A percentile compares a stretch with the other conserved stretches of the same genome.
phyloP scores from a whole-genome alignment of 441 rosid species.

The Dalechampia spathulata region DNA sequence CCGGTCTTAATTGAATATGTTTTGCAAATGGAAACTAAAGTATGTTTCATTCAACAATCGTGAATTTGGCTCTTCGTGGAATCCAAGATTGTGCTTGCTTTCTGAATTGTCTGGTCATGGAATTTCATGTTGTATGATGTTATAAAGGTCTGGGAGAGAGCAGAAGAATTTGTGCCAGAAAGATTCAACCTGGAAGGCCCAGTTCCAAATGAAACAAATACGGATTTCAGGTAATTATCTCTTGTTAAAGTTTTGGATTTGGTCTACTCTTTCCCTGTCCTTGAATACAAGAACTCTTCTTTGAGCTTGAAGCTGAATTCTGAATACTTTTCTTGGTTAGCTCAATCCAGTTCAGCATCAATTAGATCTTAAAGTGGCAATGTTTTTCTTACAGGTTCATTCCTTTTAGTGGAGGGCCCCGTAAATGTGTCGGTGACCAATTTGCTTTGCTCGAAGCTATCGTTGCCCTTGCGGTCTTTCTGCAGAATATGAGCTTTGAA shows the following conservation, averaged over 20 bases:
- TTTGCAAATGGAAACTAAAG: neutral
- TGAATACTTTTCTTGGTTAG: neutral
- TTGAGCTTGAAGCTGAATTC: neutral
- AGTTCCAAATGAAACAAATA: constrained; percentile 82
- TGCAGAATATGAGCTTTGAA: constrained; percentile 67
- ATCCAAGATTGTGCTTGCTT: neutral
- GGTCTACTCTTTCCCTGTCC: too few species aligned
- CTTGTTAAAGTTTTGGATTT: constrained; percentile 2
- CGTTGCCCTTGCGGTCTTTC: constrained; percentile 67
- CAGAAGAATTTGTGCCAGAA: constrained; percentile 81
- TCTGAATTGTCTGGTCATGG: constrained; percentile 4
- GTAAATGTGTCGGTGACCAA: constrained; percentile 92
- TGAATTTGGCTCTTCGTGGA: neutral
- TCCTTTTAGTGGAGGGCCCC: constrained; percentile 95
- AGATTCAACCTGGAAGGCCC: constrained; percentile 71
- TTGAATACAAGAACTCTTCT: neutral
- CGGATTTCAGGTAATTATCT: constrained; percentile 60
- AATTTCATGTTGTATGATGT: constrained; percentile 7
- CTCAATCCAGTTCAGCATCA: neutral
- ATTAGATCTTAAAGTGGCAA: neutral
- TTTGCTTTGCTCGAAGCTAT: constrained; percentile 84
- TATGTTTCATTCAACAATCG: neutral
- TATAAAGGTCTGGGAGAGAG: constrained; percentile 84
- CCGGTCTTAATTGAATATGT: neutral
- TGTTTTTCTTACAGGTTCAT: constrained; percentile 43